Percentiles rank a stretch among this genome's conserved stretches.
Evolutionary conservation across 2,329 filamentous ascomycete species (phyloP).

Genomic region (Sclerotinia glacialis): DNA sequence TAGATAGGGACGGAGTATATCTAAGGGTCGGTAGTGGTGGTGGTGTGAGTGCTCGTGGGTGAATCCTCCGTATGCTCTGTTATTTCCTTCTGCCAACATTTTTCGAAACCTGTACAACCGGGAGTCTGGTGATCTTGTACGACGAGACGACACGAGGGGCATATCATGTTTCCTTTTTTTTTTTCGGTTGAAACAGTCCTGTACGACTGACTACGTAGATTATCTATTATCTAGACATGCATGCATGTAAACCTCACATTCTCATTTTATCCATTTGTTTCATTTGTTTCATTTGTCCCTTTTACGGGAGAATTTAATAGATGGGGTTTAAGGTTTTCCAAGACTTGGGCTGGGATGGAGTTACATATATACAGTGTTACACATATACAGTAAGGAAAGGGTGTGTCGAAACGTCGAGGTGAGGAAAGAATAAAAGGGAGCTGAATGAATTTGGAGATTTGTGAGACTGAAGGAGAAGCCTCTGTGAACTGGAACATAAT

Average conservation of each 20-base stretch:
- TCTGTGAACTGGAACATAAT: too few relatives aligned
- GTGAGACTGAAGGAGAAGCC: not conserved
- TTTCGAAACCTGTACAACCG: not conserved
- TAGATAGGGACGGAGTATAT: too few relatives aligned
- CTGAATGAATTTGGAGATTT: not conserved
- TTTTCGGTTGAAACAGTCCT: conserved; percentile 1
- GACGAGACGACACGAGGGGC: not conserved
- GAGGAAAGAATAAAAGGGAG: not conserved
- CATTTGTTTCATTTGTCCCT: not conserved
- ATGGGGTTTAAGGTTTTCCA: too few relatives aligned
- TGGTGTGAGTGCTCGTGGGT: not conserved
- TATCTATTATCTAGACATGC: too few relatives aligned
- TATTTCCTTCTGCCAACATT: too few relatives aligned
- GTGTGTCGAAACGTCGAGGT: not conserved
- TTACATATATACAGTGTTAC: not conserved
- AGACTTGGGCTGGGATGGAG: not conserved
- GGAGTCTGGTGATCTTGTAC: not conserved
- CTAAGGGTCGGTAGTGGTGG: too few relatives aligned
- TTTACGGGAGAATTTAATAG: not conserved
- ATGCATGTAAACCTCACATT: not conserved
- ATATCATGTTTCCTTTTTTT: not conserved
- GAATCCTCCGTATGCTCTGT: conserved; percentile 4
- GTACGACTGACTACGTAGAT: too few relatives aligned
- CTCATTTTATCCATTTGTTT: not conserved
- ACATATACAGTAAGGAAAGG: not conserved